phyloP scores from a whole-genome alignment of 2,329 filamentous ascomycete genomes.

The Cladosporium halotolerans region DNA sequence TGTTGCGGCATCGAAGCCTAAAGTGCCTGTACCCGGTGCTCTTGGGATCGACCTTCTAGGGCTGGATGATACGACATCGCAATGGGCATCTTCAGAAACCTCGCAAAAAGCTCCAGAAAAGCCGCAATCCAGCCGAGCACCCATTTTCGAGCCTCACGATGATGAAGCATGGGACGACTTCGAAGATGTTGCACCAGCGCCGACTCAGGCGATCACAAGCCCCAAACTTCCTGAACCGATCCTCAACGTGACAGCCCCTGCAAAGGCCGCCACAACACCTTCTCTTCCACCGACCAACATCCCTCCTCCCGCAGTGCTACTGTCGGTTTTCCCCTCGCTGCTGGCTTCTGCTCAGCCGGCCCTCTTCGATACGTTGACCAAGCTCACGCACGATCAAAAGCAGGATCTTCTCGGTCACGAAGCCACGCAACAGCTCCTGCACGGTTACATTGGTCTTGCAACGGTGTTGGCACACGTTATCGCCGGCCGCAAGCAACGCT shows the following conservation, averaged over 20 bases:
- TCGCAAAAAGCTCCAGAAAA: constrained; percentile 1
- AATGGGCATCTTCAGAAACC: constrained; percentile 1
- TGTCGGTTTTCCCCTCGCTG: constrained; percentile 68
- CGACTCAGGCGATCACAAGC: neutral
- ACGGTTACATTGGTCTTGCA: constrained; percentile 56
- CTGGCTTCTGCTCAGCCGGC: constrained; percentile 59
- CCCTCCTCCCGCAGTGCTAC: constrained; percentile 76
- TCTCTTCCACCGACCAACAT: constrained; percentile 64
- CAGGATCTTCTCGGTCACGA: constrained; percentile 56
- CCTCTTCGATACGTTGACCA: constrained; percentile 59
- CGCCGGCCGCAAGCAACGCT: constrained; percentile 76
- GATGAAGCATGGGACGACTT: constrained; percentile 44
- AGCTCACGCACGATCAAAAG: constrained; percentile 45
- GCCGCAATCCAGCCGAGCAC: neutral
- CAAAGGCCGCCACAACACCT: constrained; percentile 1
- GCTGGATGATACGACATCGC: constrained; percentile 18
- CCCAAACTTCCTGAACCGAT: constrained; percentile 8
- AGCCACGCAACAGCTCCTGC: constrained; percentile 57
- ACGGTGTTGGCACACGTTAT: constrained; percentile 72
- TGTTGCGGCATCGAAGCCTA: neutral
- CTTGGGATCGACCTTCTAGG: constrained; percentile 23
- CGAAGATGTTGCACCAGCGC: constrained; percentile 19
- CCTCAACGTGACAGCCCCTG: neutral
- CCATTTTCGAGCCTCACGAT: constrained; percentile 6
- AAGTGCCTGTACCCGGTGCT: neutral